Evolutionary conservation across 208 protist genomes (phyloP).

Genomic region (Angomonas ambiguus): DNA sequence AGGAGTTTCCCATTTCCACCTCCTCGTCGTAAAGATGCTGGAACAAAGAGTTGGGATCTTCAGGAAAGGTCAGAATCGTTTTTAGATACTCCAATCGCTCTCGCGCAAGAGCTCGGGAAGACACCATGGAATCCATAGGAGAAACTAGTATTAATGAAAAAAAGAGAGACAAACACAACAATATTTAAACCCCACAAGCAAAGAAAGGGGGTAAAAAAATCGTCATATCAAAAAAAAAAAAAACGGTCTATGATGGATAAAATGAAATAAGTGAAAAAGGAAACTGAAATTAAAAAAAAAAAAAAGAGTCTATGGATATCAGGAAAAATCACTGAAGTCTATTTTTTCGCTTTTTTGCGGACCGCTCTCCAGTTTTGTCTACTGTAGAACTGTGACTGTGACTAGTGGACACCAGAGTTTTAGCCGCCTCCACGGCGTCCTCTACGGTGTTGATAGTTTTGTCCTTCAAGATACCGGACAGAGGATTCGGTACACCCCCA

Average conservation of each 20-base stretch:
- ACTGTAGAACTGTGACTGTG: constrained; percentile 3
- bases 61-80: no score
- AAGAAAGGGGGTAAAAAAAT: background rate
- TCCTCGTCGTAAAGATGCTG: no score
- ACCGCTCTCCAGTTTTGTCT: background rate
- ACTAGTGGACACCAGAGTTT: constrained; percentile 46
- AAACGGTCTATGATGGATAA: background rate
- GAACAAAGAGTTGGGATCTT: no score
- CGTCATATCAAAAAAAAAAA: background rate
- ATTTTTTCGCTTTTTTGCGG: constrained; percentile 69
- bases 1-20: no score
- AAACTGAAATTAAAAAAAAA: background rate
- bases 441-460: constrained; percentile 47
- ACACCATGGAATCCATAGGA: no score
- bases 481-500: constrained; percentile 35
- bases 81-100: no score
- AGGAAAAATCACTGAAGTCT: constrained; percentile 50
- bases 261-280: background rate
- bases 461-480: constrained; percentile 12
- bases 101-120: no score
- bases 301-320: constrained; percentile 1
- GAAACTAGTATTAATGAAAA: no score
- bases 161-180: background rate
- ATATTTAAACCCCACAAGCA: background rate
- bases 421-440: constrained; percentile 55